These are phyloP conservation scores for Ophiostoma sp. DNA, from an alignment of 2,329 filamentous ascomycete species.

Conservation along the genomic window DNA sequence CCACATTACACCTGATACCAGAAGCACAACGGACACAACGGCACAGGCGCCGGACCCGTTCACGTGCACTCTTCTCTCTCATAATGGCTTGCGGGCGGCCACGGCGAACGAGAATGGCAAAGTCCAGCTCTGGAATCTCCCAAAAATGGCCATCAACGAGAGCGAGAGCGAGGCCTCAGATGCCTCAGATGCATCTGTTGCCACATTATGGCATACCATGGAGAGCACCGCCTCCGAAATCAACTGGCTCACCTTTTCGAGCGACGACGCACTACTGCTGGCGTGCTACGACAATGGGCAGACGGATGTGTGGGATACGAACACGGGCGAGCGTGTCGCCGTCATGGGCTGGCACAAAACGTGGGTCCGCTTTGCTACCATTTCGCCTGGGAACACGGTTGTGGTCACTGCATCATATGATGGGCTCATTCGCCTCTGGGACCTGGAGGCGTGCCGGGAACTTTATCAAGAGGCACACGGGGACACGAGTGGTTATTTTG, in stretches of 20 bases:
- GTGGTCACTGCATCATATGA: neutral
- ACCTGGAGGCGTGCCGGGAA: neutral
- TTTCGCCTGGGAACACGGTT: neutral
- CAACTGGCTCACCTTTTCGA: slow-evolving; percentile 12
- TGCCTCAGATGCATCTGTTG: too few relatives aligned
- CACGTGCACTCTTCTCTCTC: too few relatives aligned
- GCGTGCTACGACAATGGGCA: neutral
- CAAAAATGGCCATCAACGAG: too few relatives aligned
- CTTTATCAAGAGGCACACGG: neutral
- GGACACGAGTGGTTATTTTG: neutral
- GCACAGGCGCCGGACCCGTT: too few relatives aligned
- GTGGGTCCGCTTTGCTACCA: neutral
- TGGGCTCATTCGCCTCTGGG: neutral
- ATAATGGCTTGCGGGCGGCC: too few relatives aligned
- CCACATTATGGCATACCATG: too few relatives aligned
- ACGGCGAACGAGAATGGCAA: too few relatives aligned
- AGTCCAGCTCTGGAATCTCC: too few relatives aligned
- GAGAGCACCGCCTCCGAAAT: too few relatives aligned
- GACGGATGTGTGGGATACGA: neutral
- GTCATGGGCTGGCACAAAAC: neutral
- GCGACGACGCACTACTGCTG: slow-evolving; percentile 1
- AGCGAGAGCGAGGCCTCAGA: too few relatives aligned
- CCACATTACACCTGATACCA: too few relatives aligned
- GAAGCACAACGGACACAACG: too few relatives aligned
- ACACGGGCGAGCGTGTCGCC: neutral